Evolutionary conservation across 2,329 filamentous ascomycete genomes (phyloP).

Genomic region (Fusarium brevicatenulatum): DNA sequence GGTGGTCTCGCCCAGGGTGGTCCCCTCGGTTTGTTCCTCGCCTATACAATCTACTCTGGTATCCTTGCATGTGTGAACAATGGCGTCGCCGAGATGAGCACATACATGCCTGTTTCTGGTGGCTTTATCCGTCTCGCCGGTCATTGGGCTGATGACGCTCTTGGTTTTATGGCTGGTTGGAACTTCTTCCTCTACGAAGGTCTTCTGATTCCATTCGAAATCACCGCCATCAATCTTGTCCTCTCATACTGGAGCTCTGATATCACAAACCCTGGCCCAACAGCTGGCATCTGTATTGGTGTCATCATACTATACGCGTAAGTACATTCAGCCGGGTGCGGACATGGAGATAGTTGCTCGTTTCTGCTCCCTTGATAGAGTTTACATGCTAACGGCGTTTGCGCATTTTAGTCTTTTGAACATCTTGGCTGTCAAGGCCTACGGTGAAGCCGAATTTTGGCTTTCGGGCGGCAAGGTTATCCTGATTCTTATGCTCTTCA

Average conservation of each 20-base stretch:
- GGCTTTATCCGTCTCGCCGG: constrained; percentile 73
- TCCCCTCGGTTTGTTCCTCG: constrained; percentile 64
- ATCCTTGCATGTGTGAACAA: constrained; percentile 72
- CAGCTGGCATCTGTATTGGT: constrained; percentile 68
- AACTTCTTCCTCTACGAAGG: constrained; percentile 59
- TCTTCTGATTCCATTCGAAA: constrained; percentile 56
- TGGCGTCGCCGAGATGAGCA: constrained; percentile 71
- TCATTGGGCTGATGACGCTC: constrained; percentile 72
- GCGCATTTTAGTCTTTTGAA: constrained; percentile 62
- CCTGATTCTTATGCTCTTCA: constrained; percentile 73
- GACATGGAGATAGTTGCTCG: constrained; percentile 8
- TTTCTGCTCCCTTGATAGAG: constrained; percentile 3
- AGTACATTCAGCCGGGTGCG: constrained; percentile 39
- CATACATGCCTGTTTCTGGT: constrained; percentile 70
- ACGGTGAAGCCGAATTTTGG: constrained; percentile 79
- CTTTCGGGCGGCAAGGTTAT: constrained; percentile 71
- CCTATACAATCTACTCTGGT: constrained; percentile 65
- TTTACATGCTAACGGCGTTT: constrained; percentile 41
- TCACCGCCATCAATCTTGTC: constrained; percentile 55
- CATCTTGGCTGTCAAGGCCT: constrained; percentile 71
- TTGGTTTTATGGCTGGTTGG: constrained; percentile 64
- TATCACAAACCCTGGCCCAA: constrained; percentile 71
- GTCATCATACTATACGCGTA: constrained; percentile 68
- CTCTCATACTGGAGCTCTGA: constrained; percentile 54
- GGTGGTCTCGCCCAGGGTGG: constrained; percentile 59